Evolutionary conservation across 257 asterid species (phyloP).

Genomic region (Solanum sejunctum): DNA sequence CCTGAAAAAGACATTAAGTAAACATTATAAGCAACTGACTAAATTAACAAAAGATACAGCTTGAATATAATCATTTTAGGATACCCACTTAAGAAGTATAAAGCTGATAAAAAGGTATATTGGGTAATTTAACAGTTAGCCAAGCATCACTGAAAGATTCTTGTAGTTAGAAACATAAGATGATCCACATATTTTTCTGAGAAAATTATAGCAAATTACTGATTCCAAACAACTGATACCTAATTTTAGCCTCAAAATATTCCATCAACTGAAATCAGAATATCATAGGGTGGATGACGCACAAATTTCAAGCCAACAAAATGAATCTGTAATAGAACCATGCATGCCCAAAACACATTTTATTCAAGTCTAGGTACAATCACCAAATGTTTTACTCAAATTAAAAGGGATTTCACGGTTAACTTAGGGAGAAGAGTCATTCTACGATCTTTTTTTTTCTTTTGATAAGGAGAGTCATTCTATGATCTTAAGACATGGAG

Average conservation of each 20-base stretch:
- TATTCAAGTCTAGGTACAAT: not conserved
- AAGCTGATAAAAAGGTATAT: not conserved
- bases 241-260: not conserved
- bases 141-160: not conserved
- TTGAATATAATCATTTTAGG: not conserved
- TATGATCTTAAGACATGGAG: not conserved
- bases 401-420: not conserved
- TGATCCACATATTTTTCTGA: not conserved
- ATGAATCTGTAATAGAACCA: not conserved
- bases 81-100: not conserved
- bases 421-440: not conserved
- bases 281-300: not conserved
- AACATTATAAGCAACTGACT: not conserved
- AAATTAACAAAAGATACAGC: not conserved
- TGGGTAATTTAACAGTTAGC: not conserved
- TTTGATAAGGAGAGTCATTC: not conserved
- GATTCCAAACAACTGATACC: not conserved
- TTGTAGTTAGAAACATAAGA: not conserved
- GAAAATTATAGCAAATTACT: not conserved
- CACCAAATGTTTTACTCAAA: not conserved
- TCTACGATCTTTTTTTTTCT: not conserved
- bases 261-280: not conserved
- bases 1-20: constrained; percentile 28
- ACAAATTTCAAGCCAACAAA: not conserved
- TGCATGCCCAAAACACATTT: not conserved